Conservation (phyloP, 1,284 basidiomycete species). For the Papiliotrema flavescens region DNA sequence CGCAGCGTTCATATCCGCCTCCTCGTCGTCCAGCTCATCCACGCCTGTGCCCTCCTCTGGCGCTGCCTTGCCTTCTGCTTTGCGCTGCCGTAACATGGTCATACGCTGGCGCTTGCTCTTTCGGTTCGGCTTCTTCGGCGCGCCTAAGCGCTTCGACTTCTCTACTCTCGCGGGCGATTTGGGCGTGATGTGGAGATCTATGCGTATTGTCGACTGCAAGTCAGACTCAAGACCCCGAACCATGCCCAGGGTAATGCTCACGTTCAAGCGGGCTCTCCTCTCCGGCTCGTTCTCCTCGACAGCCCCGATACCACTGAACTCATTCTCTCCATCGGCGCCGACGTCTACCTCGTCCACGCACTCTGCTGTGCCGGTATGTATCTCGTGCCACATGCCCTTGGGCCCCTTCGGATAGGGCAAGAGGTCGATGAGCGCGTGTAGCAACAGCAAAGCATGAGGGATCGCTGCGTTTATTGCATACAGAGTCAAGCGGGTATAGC, state of each 20-base stretch:
- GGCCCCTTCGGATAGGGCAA: constrained; percentile 59
- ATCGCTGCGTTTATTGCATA: constrained; percentile 84
- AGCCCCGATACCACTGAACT: constrained; percentile 19
- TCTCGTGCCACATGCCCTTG: constrained; percentile 64
- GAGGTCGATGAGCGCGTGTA: constrained; percentile 67
- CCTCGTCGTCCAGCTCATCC: constrained; percentile 19
- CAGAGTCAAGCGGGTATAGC: constrained; percentile 70
- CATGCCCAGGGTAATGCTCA: constrained; percentile 2
- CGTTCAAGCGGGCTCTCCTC: constrained; percentile 7
- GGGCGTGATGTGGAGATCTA: constrained; percentile 21
- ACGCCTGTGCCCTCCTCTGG: constrained; percentile 1
- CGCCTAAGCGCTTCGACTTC: neutral
- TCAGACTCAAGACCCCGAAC: constrained; percentile 1
- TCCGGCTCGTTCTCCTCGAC: constrained; percentile 16
- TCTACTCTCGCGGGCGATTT: constrained; percentile 7
- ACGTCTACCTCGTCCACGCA: constrained; percentile 67
- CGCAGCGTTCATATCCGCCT: constrained; percentile 13
- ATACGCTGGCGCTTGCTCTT: constrained; percentile 3
- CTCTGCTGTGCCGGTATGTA: constrained; percentile 69
- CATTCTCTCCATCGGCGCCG: constrained; percentile 36
- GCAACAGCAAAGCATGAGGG: constrained; percentile 69
- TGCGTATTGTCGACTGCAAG: constrained; percentile 15
- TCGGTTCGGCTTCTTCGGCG: constrained; percentile 2
- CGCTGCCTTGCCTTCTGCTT: constrained; percentile 1
- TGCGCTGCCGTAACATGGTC: neutral